Percentiles rank a stretch among this genome's conserved stretches.
Evolutionary conservation across 78 protist genomes (phyloP).

Genomic region (Trichosphaerium sp.): DNA sequence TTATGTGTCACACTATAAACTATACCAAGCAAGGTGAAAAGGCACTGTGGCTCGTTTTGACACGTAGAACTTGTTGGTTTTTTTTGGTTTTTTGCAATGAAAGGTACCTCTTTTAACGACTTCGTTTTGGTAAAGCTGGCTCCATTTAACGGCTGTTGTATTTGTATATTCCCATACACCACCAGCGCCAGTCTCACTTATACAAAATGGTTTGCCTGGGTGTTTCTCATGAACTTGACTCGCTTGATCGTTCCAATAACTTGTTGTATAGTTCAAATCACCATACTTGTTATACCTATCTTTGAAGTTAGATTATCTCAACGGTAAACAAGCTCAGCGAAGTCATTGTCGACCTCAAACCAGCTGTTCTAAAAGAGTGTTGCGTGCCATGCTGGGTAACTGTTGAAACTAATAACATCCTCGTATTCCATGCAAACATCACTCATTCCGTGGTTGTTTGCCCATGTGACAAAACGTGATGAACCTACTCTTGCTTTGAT

Average conservation of each 20-base stretch:
- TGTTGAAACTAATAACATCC: background rate
- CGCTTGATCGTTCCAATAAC: background rate
- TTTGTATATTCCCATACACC: conserved; percentile 20
- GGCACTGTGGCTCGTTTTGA: too few relatives aligned
- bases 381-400: too few relatives aligned
- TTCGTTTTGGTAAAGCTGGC: conserved; percentile 1
- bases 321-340: too few relatives aligned
- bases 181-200: conserved; percentile 32
- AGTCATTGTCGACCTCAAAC: too few relatives aligned
- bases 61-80: too few relatives aligned
- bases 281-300: conserved; percentile 6
- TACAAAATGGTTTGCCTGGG: conserved; percentile 5
- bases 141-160: conserved; percentile 4
- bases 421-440: background rate
- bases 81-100: too few relatives aligned
- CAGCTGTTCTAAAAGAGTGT: too few relatives aligned
- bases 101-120: too few relatives aligned
- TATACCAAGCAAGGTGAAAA: too few relatives aligned
- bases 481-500: background rate
- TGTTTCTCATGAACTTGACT: background rate
- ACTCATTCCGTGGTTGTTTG: background rate
- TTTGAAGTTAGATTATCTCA: too few relatives aligned
- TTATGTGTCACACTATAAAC: too few relatives aligned
- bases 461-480: conserved; percentile 5
- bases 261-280: too few relatives aligned